Conservation (phyloP, 148 eudicot species). For the Silene conica region DNA sequence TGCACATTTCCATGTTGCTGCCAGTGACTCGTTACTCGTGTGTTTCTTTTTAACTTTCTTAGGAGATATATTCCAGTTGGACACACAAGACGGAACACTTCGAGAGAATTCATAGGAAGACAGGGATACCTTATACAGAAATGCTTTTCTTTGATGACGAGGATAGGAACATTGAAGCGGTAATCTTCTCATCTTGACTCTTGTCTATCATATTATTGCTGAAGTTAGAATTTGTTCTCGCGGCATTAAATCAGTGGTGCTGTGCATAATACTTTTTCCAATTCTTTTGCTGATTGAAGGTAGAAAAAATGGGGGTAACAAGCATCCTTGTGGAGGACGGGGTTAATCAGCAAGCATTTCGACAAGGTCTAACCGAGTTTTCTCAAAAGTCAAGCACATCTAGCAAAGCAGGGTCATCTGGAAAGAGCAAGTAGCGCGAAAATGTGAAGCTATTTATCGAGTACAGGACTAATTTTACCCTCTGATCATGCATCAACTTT, state of each 20-base stretch:
- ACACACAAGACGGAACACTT: slow-evolving; percentile 98
- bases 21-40: not conserved
- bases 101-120: slow-evolving; percentile 66
- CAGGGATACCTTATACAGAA: slow-evolving; percentile 68
- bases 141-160: slow-evolving; percentile 98
- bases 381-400: slow-evolving; percentile 36
- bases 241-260: not conserved
- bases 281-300: slow-evolving; percentile 25
- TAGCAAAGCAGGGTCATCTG: slow-evolving; percentile 31
- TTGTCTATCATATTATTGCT: not conserved
- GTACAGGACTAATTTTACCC: not conserved
- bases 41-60: slow-evolving; percentile 12
- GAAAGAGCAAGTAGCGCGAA: slow-evolving; percentile 25
- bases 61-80: slow-evolving; percentile 96
- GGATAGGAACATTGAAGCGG: slow-evolving; percentile 75
- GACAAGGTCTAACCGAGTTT: slow-evolving; percentile 58
- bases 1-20: not conserved
- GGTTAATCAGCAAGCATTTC: slow-evolving; percentile 59
- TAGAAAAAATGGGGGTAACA: slow-evolving; percentile 73
- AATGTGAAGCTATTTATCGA: slow-evolving; percentile 5
- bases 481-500: not conserved
- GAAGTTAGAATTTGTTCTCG: not conserved
- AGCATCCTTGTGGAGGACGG: slow-evolving; percentile 67
- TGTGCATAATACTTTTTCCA: not conserved
- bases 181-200: slow-evolving; percentile 16